phyloP scores from a whole-genome alignment of 73 alveolate species.

The Blepharisma stoltei region DNA sequence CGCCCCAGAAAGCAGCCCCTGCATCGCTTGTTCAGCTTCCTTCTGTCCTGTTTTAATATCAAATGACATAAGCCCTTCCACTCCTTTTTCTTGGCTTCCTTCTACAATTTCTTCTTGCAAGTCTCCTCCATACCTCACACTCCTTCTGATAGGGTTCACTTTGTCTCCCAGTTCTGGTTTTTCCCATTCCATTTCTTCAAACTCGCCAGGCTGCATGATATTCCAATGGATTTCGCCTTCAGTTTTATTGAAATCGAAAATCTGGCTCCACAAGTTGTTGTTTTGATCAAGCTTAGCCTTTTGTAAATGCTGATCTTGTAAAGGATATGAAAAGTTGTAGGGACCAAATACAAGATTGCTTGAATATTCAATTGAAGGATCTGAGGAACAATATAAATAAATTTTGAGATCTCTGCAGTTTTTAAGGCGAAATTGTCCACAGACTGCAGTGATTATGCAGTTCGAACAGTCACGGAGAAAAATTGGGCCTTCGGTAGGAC shows the following conservation, averaged over 20 bases:
- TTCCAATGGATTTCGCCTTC: conserved; percentile 25
- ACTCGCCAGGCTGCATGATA: background rate
- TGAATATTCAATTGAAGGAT: conserved; percentile 30
- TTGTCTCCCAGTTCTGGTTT: conserved; percentile 11
- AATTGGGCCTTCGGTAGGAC: conserved; percentile 28
- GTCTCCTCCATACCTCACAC: conserved; percentile 22
- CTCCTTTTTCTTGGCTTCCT: conserved; percentile 31
- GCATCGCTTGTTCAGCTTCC: background rate
- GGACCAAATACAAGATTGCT: conserved; percentile 30
- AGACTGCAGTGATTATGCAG: conserved; percentile 10
- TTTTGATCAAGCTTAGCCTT: conserved; percentile 16
- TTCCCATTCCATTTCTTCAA: conserved; percentile 20
- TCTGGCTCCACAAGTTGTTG: conserved; percentile 19
- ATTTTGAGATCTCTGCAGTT: conserved; percentile 14
- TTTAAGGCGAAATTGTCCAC: conserved; percentile 26
- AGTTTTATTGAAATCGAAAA: conserved; percentile 30
- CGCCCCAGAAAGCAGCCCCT: no score
- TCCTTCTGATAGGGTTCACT: conserved; percentile 23
- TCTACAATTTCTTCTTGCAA: conserved; percentile 16
- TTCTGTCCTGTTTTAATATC: background rate
- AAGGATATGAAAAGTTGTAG: conserved; percentile 29
- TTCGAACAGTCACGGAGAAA: conserved; percentile 22
- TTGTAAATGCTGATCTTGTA: background rate
- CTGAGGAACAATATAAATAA: conserved; percentile 17
- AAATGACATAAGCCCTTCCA: background rate